Conservation (phyloP, 208 protist genomes). For the Balamuthia mandrillaris region DNA sequence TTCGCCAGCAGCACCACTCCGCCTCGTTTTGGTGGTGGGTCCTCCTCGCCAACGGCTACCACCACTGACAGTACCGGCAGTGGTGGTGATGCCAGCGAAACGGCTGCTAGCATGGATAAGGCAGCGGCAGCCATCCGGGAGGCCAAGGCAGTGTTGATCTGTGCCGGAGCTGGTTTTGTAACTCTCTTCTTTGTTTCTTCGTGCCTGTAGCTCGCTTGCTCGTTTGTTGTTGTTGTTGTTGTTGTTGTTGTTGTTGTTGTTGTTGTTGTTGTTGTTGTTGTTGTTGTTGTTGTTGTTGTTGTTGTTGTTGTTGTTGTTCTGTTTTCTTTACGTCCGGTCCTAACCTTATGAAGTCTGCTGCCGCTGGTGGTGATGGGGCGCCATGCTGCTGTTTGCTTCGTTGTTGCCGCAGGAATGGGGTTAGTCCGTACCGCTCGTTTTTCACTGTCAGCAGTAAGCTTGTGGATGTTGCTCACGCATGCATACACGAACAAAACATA, state of each 20-base stretch:
- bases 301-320: too few species aligned
- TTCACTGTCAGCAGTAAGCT: too few species aligned
- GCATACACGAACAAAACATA: background rate
- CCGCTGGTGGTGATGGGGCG: background rate
- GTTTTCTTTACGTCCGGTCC: too few species aligned
- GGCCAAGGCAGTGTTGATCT: background rate
- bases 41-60: too few species aligned
- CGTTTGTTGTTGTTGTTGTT: background rate
- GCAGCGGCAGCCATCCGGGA: background rate
- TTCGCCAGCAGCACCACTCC: too few species aligned
- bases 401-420: background rate
- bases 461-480: background rate
- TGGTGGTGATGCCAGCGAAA: too few species aligned
- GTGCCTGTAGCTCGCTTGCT: background rate
- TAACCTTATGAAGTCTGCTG: background rate
- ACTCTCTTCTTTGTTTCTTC: background rate
- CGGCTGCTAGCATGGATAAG: too few species aligned
- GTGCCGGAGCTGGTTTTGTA: background rate
- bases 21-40: too few species aligned
- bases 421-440: background rate
- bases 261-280: too few species aligned
- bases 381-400: background rate
- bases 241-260: too few species aligned
- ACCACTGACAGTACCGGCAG: too few species aligned
- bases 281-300: too few species aligned